Evolutionary conservation across 345 rosid species (phyloP).

Genomic region (Syzygium grande): DNA sequence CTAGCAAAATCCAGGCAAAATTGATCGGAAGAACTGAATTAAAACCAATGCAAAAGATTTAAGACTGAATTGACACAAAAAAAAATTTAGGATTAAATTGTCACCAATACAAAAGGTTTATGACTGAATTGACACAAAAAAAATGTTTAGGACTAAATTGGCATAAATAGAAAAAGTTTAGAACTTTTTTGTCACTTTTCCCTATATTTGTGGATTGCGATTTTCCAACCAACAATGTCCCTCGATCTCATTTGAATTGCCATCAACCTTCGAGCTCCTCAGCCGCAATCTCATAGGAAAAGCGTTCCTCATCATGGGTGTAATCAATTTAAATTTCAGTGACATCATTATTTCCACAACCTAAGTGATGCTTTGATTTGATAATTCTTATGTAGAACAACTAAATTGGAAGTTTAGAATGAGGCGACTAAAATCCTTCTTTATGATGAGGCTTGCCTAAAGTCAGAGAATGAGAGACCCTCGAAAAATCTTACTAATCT

Average conservation of each 20-base stretch:
- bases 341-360: neutral
- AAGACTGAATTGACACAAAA: too few relatives aligned
- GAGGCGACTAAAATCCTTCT: neutral
- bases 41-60: too few relatives aligned
- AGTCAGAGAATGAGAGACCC: neutral
- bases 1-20: too few relatives aligned
- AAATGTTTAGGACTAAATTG: too few relatives aligned
- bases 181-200: too few relatives aligned
- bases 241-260: neutral
- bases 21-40: too few relatives aligned
- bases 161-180: too few relatives aligned
- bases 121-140: too few relatives aligned
- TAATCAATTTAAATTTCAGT: neutral
- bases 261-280: neutral
- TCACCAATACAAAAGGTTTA: too few relatives aligned
- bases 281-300: neutral
- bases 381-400: neutral
- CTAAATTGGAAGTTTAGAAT: neutral
- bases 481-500: neutral
- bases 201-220: too few relatives aligned
- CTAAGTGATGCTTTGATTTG: neutral
- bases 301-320: neutral
- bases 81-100: too few relatives aligned
- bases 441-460: neutral
- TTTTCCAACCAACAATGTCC: neutral